A percentile compares a stretch with the other conserved stretches of the same genome.
Conservation (phyloP, 345 rosid genomes). For the Nephelium lappaceum region DNA sequence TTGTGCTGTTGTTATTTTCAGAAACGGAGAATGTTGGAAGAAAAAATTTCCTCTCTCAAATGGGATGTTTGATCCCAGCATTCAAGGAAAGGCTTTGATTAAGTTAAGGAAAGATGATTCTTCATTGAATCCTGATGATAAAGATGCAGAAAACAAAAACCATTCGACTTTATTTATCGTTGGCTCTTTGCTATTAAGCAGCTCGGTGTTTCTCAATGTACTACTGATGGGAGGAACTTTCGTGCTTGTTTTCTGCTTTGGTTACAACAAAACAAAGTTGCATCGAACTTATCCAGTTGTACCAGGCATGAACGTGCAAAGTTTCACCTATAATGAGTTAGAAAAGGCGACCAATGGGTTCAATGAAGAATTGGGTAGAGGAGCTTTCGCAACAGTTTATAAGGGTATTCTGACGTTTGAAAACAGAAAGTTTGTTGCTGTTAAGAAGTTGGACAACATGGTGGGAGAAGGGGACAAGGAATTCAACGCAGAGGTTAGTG, state of each 20-base stretch:
- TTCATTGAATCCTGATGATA: slow-evolving; percentile 8
- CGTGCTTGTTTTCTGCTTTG: slow-evolving; percentile 3
- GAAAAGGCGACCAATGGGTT: slow-evolving; percentile 37
- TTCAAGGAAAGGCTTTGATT: slow-evolving; percentile 36
- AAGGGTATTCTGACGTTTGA: slow-evolving; percentile 27
- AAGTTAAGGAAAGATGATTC: slow-evolving; percentile 37
- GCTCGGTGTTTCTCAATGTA: slow-evolving; percentile 34
- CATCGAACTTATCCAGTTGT: not conserved
- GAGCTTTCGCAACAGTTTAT: slow-evolving; percentile 45
- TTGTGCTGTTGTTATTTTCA: slow-evolving; percentile 50
- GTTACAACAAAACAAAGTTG: not conserved
- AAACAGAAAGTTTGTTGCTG: slow-evolving; percentile 22
- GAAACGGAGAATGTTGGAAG: slow-evolving; percentile 42
- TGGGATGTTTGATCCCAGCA: slow-evolving; percentile 25
- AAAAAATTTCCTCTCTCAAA: slow-evolving; percentile 51
- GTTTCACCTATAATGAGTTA: slow-evolving; percentile 35
- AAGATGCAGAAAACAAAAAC: slow-evolving; percentile 11
- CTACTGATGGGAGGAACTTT: slow-evolving; percentile 20
- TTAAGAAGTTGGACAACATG: slow-evolving; percentile 29
- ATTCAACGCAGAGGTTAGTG: slow-evolving; percentile 37
- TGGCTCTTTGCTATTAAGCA: slow-evolving; percentile 31
- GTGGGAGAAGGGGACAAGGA: slow-evolving; percentile 25
- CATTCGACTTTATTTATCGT: slow-evolving; percentile 13
- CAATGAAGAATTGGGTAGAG: slow-evolving; percentile 44
- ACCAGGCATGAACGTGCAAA: slow-evolving; percentile 15